A percentile compares a stretch with the other conserved stretches of the same genome.
These are phyloP conservation scores for Cercospora sp. DNA, from an alignment of 2,329 filamentous ascomycete genomes.

Conservation along the genomic window DNA sequence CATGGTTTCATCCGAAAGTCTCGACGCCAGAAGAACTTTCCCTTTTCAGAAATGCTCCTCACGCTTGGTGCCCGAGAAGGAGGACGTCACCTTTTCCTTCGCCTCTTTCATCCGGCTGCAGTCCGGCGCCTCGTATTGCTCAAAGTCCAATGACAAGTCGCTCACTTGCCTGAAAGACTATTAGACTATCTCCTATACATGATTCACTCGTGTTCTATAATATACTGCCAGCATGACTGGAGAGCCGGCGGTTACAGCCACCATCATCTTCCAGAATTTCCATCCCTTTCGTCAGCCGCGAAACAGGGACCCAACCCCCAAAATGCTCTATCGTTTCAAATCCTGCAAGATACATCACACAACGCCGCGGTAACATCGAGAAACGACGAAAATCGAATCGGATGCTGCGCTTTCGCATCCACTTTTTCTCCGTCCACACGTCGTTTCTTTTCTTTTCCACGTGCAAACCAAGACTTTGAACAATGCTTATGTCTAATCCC, in stretches of 20 bases:
- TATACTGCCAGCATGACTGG: too few relatives aligned
- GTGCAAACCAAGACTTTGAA: background rate
- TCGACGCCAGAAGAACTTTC: background rate
- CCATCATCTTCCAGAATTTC: background rate
- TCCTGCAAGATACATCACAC: background rate
- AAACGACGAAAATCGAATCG: background rate
- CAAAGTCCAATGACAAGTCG: background rate
- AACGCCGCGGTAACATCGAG: background rate
- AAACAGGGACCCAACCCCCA: background rate
- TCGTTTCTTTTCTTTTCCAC: background rate
- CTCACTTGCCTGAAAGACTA: background rate
- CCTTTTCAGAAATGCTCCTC: background rate
- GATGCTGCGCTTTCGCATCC: background rate
- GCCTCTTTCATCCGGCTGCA: background rate
- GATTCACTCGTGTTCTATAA: background rate
- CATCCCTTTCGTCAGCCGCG: background rate
- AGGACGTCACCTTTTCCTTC: background rate
- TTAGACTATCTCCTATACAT: background rate
- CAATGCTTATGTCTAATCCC: background rate
- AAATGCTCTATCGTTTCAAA: background rate
- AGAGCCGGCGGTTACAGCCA: too few relatives aligned
- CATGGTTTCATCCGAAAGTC: slow-evolving; percentile 1
- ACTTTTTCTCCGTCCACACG: background rate
- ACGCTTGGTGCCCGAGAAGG: background rate
- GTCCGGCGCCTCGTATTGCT: background rate